Base-by-base conservation (phyloP, 768 basidiomycete species). In the Naganishia vishniacii region DNA sequence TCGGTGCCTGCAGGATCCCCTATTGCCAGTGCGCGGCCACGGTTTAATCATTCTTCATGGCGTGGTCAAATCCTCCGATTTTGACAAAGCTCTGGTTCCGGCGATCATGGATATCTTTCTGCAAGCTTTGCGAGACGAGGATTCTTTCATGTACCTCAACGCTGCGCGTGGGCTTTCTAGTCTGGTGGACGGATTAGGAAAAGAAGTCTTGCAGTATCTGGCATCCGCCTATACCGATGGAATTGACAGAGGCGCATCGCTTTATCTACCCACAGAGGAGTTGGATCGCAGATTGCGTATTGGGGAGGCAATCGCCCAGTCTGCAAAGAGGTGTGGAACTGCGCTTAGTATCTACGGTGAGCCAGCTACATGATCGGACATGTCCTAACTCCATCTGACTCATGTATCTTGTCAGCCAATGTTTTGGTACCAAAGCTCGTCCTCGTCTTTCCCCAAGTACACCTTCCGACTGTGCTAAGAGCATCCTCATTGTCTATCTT, bases 111-210 rank as follows among this genome's bases (percentile, higher is more conserved):
- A 88, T 29, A 87, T 95, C 61, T 94, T 97, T 74, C 76, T 93
- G 67, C 85, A 89, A 71, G 83, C 86, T 0, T 77, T 93, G 5
- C 87, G 90, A 71, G 91, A 95, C 66, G 88, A 92, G 41, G 94
- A 98, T 71, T 91, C 89, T n/a, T 97, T 91, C 75, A 85, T 97
- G 61, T 97, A 91, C 72, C 80, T 97, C 59, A 91, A 91, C 72
- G 91, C 88, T 0, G 87, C 94, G 15, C 89, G 92, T 70, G 93
- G 93, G 0, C 81, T 98, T 0, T 83, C 86, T n/a, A 84, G 83
- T 4, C 86, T 97, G 83, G 91, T 87, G 0, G 86, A 91, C 70
- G 81, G 80, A 1, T 84, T 85, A 65, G 89, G 89, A 2, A 83
- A 82, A 67, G 86, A 89, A 12, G 85, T 92, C 13, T 75, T 93